Evolutionary conservation across 495 filamentous ascomycete species (phyloP).

Genomic region (Penicillium goetzii): DNA sequence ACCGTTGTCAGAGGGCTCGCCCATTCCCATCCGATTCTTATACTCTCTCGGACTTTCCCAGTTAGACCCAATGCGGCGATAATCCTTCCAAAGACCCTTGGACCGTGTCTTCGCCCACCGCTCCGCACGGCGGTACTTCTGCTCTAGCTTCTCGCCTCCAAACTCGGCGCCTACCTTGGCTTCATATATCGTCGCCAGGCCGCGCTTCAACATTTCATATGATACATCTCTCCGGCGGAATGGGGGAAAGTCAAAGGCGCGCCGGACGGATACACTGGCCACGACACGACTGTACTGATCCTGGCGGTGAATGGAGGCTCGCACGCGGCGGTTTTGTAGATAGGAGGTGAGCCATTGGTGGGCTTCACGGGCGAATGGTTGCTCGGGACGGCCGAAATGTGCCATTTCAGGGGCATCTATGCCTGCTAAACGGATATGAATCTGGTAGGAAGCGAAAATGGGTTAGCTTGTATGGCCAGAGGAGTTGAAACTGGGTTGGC

Average conservation of each 20-base stretch:
- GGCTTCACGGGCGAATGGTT: slow-evolving; percentile 82
- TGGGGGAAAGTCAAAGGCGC: slow-evolving; percentile 57
- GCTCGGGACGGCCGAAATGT: slow-evolving; percentile 86
- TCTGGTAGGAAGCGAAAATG: slow-evolving; percentile 34
- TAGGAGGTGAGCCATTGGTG: slow-evolving; percentile 74
- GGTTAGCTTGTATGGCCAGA: not conserved
- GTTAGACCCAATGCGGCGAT: slow-evolving; percentile 36
- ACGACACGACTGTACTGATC: slow-evolving; percentile 95
- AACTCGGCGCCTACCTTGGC: slow-evolving; percentile 88
- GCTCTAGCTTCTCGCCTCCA: slow-evolving; percentile 64
- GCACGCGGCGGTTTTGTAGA: slow-evolving; percentile 72
- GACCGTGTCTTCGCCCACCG: slow-evolving; percentile 66
- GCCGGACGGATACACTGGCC: slow-evolving; percentile 77
- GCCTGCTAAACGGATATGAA: slow-evolving; percentile 87
- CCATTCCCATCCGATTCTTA: slow-evolving; percentile 66
- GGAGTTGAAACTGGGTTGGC: not conserved
- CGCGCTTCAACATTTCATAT: slow-evolving; percentile 81
- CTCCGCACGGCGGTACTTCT: slow-evolving; percentile 73
- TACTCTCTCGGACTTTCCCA: slow-evolving; percentile 84
- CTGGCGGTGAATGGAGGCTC: slow-evolving; percentile 75
- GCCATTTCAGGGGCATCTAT: slow-evolving; percentile 90
- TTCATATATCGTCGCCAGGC: slow-evolving; percentile 89
- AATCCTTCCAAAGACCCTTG: slow-evolving; percentile 79
- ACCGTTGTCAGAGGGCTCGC: slow-evolving; percentile 46
- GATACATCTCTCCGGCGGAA: slow-evolving; percentile 77